These are phyloP conservation scores for Backusella sp. DNA, from an alignment of 192 early-diverging fungal species.

Conservation along the genomic window DNA sequence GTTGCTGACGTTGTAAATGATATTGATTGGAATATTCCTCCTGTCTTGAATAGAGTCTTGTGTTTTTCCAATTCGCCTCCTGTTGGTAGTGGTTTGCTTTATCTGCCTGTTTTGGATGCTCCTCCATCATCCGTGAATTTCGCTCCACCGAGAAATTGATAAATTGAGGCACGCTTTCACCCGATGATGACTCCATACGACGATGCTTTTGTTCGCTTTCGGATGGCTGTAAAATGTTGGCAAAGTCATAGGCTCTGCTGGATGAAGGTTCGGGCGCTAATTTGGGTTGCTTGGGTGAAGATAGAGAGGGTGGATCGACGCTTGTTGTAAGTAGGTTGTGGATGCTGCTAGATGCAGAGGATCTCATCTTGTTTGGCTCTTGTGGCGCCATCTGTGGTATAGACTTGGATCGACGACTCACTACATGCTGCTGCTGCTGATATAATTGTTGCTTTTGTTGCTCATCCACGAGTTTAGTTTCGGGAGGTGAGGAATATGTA, in stretches of 20 bases:
- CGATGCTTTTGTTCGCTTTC: neutral
- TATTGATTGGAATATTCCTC: neutral
- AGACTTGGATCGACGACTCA: conserved; percentile 13
- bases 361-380: conserved; percentile 2
- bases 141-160: conserved; percentile 7
- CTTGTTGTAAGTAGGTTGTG: conserved; percentile 20
- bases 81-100: neutral
- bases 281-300: neutral
- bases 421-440: neutral
- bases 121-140: neutral
- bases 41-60: neutral
- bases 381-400: conserved; percentile 8
- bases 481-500: neutral
- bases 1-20: neutral
- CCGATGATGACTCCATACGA: neutral
- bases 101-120: neutral
- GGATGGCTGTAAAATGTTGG: conserved; percentile 19
- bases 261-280: neutral
- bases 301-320: conserved; percentile 8
- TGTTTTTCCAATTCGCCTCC: neutral
- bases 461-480: neutral
- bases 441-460: neutral
- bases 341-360: conserved; percentile 14
- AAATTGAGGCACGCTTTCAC: neutral
- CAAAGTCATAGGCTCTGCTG: conserved; percentile 15